Percentiles rank a stretch among this genome's conserved stretches.
Evolutionary conservation across 192 early-diverging fungal genomes (phyloP).

Genomic region (Backusella tuberculispora): DNA sequence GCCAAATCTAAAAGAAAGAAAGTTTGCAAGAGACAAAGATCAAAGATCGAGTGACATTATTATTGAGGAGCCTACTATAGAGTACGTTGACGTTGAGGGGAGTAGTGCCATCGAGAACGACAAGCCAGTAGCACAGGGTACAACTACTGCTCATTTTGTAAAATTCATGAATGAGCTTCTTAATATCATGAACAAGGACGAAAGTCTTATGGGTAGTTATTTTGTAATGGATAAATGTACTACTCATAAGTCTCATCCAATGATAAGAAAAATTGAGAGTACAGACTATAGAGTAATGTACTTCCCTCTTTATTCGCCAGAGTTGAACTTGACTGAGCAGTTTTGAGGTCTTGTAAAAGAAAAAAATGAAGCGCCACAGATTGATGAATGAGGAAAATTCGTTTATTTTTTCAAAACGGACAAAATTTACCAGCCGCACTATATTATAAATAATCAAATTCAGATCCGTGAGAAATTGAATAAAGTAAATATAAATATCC

Average conservation of each 20-base stretch:
- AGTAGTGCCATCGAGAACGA: neutral
- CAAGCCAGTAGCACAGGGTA: slow-evolving; percentile 7
- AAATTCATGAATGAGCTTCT: slow-evolving; percentile 22
- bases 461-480: too few species aligned
- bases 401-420: too few species aligned
- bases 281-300: slow-evolving; percentile 23
- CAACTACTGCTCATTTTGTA: slow-evolving; percentile 23
- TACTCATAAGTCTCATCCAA: slow-evolving; percentile 24
- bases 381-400: too few species aligned
- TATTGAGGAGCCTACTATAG: neutral
- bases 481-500: too few species aligned
- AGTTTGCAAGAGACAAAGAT: slow-evolving; percentile 7
- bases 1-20: slow-evolving; percentile 6
- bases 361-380: slow-evolving; percentile 18
- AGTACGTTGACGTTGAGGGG: too few species aligned
- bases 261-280: too few species aligned
- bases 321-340: slow-evolving; percentile 30
- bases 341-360: slow-evolving; percentile 29
- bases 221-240: slow-evolving; percentile 35
- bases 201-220: slow-evolving; percentile 20
- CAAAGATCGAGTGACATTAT: neutral
- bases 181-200: neutral
- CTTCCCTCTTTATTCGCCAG: slow-evolving; percentile 27
- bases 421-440: too few species aligned
- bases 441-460: too few species aligned